Conservation (phyloP, 495 filamentous ascomycete genomes). For the Aspergillus heteromorphus region DNA sequence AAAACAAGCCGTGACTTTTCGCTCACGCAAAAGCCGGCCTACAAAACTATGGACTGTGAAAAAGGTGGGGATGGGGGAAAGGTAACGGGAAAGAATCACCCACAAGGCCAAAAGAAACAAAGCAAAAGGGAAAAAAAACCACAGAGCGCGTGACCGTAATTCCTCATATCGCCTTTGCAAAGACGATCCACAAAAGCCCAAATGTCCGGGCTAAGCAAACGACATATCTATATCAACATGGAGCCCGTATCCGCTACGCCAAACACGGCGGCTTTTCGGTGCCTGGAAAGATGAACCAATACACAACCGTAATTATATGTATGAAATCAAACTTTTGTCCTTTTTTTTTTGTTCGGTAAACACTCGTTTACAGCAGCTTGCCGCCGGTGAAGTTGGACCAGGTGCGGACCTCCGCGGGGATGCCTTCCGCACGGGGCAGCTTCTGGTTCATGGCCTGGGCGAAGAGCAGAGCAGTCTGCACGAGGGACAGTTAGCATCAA, state of each 20-base stretch:
- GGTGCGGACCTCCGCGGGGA: conserved; percentile 82
- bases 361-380: conserved; percentile 68
- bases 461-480: conserved; percentile 88
- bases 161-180: conserved; percentile 15
- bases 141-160: conserved; percentile 13
- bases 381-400: conserved; percentile 95
- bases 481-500: conserved; percentile 12
- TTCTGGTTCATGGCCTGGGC: conserved; percentile 95
- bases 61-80: too few relatives aligned
- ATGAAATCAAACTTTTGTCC: conserved; percentile 21
- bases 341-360: conserved; percentile 19
- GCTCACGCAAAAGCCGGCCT: conserved; percentile 28
- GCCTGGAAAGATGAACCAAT: conserved; percentile 13
- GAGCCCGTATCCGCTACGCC: conserved; percentile 26
- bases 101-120: conserved; percentile 14
- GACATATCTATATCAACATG: conserved; percentile 36
- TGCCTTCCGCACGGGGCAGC: conserved; percentile 72
- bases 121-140: conserved; percentile 13
- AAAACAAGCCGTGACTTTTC: conserved; percentile 19
- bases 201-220: conserved; percentile 18
- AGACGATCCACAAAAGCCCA: conserved; percentile 10
- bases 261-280: conserved; percentile 18
- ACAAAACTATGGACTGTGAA: conserved; percentile 13
- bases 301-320: conserved; percentile 19
- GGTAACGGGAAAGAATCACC: conserved; percentile 7